These are phyloP conservation scores for Drechslerella coelobrocha DNA, from an alignment of 2,329 filamentous ascomycete species.

Conservation along the genomic window DNA sequence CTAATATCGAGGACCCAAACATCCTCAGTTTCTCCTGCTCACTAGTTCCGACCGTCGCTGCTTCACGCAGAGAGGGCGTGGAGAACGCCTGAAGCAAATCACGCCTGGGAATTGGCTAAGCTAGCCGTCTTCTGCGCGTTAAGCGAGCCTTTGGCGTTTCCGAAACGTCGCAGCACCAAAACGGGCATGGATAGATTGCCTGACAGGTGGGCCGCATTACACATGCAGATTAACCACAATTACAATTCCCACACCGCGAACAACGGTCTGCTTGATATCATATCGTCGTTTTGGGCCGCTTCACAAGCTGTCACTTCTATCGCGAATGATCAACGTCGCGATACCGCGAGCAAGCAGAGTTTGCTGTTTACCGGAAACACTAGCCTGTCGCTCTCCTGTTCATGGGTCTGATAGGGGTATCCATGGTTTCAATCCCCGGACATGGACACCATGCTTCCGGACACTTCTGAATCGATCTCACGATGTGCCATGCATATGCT, in stretches of 20 bases:
- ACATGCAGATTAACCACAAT: slow-evolving; percentile 7
- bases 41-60: slow-evolving; percentile 24
- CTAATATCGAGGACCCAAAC: slow-evolving; percentile 11
- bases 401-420: slow-evolving; percentile 26
- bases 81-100: slow-evolving; percentile 44
- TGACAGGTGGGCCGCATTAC: not conserved
- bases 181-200: slow-evolving; percentile 18
- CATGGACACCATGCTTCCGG: slow-evolving; percentile 17
- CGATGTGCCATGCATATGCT: no score
- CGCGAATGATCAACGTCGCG: not conserved
- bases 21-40: slow-evolving; percentile 26
- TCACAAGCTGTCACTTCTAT: not conserved
- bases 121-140: slow-evolving; percentile 19
- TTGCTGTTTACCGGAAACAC: not conserved
- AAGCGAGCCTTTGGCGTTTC: slow-evolving; percentile 46
- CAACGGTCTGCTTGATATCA: slow-evolving; percentile 9
- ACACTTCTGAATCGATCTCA: slow-evolving; percentile 15
- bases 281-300: not conserved
- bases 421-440: slow-evolving; percentile 40
- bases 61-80: slow-evolving; percentile 20
- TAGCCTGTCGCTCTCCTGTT: slow-evolving; percentile 1
- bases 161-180: slow-evolving; percentile 44
- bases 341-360: not conserved
- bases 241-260: slow-evolving; percentile 16
- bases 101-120: slow-evolving; percentile 36